Conservation (phyloP, 805 yeast species). For the Saccharomycopsis microspora region DNA sequence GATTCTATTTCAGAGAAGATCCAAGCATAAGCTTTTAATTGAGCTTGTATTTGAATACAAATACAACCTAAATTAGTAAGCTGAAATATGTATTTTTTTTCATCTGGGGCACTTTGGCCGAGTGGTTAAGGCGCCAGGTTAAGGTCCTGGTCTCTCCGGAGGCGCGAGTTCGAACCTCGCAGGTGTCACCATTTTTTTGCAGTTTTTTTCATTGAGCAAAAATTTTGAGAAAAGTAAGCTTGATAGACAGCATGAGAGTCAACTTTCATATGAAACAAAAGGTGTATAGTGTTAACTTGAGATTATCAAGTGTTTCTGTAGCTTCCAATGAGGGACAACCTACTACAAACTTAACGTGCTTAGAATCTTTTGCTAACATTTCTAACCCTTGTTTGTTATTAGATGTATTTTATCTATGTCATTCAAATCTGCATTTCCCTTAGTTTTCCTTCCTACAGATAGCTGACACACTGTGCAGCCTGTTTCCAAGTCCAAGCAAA, state of each 20-base stretch:
- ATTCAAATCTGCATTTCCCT: background rate
- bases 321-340: background rate
- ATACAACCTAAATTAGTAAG: too few relatives aligned
- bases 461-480: too few relatives aligned
- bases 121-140: conserved; percentile 65
- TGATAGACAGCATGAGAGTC: background rate
- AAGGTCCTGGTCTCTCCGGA: conserved; percentile 75
- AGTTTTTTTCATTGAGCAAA: background rate
- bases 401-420: background rate
- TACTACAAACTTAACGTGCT: background rate
- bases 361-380: background rate
- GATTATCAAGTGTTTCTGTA: background rate
- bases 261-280: background rate
- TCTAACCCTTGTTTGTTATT: background rate
- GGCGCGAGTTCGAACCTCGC: conserved; percentile 85
- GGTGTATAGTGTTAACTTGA: background rate
- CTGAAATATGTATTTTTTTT: too few relatives aligned
- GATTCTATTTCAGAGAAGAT: too few relatives aligned
- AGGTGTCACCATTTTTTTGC: conserved; percentile 47
- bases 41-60: too few relatives aligned
- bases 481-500: too few relatives aligned
- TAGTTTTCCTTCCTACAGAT: too few relatives aligned
- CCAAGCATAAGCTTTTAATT: too few relatives aligned
- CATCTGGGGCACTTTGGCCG: conserved; percentile 31
- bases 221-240: background rate